These are phyloP conservation scores for Poa pratensis DNA, from an alignment of 176 grass and related monocot genomes.

Conservation along the genomic window DNA sequence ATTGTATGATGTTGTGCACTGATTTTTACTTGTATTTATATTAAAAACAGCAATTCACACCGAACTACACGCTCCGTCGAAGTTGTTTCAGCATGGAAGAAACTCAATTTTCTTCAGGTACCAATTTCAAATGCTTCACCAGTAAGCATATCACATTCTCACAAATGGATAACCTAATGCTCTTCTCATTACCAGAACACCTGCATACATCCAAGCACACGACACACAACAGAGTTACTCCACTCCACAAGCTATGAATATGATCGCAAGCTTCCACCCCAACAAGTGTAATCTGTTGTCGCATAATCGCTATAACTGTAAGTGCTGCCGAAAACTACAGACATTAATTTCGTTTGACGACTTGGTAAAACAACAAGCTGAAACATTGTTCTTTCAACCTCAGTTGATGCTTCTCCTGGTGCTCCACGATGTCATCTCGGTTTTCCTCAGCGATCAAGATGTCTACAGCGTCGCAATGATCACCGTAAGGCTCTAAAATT, in stretches of 20 bases:
- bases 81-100: constrained; percentile 57
- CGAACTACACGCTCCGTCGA: constrained; percentile 58
- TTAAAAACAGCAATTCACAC: constrained; percentile 54
- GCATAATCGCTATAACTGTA: constrained; percentile 59
- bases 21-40: neutral
- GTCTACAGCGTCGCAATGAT: constrained; percentile 50
- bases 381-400: neutral
- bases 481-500: constrained; percentile 48
- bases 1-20: neutral
- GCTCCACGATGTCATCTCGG: constrained; percentile 57
- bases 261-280: constrained; percentile 16
- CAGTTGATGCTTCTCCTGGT: constrained; percentile 69
- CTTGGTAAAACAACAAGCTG: neutral
- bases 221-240: constrained; percentile 20
- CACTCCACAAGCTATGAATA: constrained; percentile 44
- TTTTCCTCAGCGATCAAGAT: constrained; percentile 39
- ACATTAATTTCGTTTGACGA: neutral
- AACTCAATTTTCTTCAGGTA: constrained; percentile 72
- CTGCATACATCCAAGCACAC: constrained; percentile 50
- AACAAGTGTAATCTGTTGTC: constrained; percentile 54
- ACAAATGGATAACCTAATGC: neutral
- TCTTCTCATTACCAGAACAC: constrained; percentile 35
- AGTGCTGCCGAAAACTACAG: neutral
- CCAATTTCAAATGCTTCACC: neutral
- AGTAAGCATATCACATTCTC: neutral